These are phyloP conservation scores for Logfia minima DNA, from an alignment of 129 eudicot genomes.

Conservation along the genomic window DNA sequence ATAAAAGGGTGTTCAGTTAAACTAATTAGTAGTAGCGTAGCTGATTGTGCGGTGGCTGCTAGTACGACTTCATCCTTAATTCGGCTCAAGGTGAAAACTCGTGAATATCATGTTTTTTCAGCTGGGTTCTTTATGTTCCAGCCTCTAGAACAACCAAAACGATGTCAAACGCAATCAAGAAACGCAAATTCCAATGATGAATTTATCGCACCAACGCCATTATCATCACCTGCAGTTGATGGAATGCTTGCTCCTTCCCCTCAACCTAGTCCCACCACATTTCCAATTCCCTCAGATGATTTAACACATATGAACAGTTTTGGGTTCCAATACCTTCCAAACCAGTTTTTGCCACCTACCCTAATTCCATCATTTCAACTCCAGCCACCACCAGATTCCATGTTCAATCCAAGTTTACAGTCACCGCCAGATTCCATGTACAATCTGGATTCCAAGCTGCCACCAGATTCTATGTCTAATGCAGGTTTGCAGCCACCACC, in stretches of 20 bases:
- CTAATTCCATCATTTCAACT: slow-evolving; percentile 40
- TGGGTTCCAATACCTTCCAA: slow-evolving; percentile 28
- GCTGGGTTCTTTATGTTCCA: slow-evolving; percentile 77
- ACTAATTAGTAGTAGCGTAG: slow-evolving; percentile 61
- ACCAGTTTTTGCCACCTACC: slow-evolving; percentile 33
- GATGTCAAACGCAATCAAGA: slow-evolving; percentile 51
- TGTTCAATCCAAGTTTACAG: slow-evolving; percentile 29
- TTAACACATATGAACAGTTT: slow-evolving; percentile 12
- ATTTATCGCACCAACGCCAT: slow-evolving; percentile 20
- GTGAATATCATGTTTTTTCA: slow-evolving; percentile 60
- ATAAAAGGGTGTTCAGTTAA: slow-evolving; percentile 61
- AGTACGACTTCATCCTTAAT: slow-evolving; percentile 44
- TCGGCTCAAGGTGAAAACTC: slow-evolving; percentile 51
- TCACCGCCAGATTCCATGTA: slow-evolving; percentile 43
- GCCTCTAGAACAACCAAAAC: slow-evolving; percentile 36
- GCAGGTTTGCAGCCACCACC: slow-evolving; percentile 47
- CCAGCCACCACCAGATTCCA: slow-evolving; percentile 41
- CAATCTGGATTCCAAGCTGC: slow-evolving; percentile 35
- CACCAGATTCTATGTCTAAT: slow-evolving; percentile 35
- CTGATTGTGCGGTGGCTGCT: slow-evolving; percentile 62
- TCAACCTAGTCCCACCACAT: not conserved
- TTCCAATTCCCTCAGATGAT: slow-evolving; percentile 37
- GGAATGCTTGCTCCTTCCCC: slow-evolving; percentile 19
- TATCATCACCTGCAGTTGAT: slow-evolving; percentile 21
- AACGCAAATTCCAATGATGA: slow-evolving; percentile 27